These are phyloP conservation scores for Hansenula lynferdii DNA, from an alignment of 1,139 yeast species.

Conservation along the genomic window DNA sequence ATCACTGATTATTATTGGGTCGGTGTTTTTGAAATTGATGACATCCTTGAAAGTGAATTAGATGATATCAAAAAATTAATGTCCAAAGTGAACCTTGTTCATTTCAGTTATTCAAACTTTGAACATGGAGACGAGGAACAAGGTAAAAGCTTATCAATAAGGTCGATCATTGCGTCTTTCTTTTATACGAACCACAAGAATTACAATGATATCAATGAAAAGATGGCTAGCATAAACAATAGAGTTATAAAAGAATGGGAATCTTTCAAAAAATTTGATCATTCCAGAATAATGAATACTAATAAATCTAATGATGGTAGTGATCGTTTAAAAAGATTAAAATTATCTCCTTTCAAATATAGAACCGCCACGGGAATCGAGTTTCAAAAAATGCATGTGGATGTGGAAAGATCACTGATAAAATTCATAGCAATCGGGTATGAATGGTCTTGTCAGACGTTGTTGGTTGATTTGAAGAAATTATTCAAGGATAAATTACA, in stretches of 20 bases:
- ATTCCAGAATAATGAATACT: neutral
- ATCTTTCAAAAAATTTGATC: constrained; percentile 12
- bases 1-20: constrained; percentile 23
- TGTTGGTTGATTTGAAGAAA: constrained; percentile 14
- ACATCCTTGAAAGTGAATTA: constrained; percentile 20
- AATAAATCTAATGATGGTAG: constrained; percentile 1
- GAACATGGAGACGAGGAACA: constrained; percentile 12
- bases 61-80: constrained; percentile 17
- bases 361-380: constrained; percentile 13
- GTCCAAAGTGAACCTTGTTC: constrained; percentile 20
- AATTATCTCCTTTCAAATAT: constrained; percentile 11
- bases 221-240: constrained; percentile 10
- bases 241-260: constrained; percentile 20
- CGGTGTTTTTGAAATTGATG: constrained; percentile 20
- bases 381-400: constrained; percentile 15
- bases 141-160: constrained; percentile 10
- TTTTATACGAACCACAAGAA: constrained; percentile 9
- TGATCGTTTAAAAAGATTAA: too few relatives aligned
- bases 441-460: constrained; percentile 23
- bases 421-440: constrained; percentile 18
- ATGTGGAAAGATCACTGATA: constrained; percentile 12
- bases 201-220: constrained; percentile 2
- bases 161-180: constrained; percentile 20
- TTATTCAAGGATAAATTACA: constrained; percentile 13
- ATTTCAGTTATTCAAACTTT: constrained; percentile 18